Evolutionary conservation across 768 basidiomycete species (phyloP).

Genomic region (Daedaleopsis nitida): DNA sequence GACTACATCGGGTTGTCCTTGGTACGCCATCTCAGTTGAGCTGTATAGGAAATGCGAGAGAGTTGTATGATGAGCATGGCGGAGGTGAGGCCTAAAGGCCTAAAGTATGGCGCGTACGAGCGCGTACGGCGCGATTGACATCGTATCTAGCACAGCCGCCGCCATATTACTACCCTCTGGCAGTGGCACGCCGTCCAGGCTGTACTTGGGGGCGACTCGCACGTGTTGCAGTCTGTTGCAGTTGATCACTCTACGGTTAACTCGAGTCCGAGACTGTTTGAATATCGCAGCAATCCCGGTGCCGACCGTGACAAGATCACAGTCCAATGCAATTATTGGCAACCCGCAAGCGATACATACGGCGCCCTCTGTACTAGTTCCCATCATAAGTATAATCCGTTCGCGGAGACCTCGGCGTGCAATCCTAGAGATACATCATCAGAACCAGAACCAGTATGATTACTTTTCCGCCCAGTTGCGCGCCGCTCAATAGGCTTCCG

Average conservation of each 20-base stretch:
- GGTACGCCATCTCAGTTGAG: conserved; percentile 10
- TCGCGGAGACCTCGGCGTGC: not conserved
- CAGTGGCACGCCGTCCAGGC: not conserved
- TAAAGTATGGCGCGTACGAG: not conserved
- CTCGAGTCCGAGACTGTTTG: too few relatives aligned
- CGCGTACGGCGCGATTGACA: not conserved
- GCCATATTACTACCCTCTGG: not conserved
- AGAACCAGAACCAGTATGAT: not conserved
- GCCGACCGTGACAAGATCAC: too few relatives aligned
- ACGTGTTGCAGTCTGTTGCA: too few relatives aligned
- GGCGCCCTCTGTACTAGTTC: not conserved
- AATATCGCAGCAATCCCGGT: too few relatives aligned
- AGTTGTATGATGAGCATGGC: not conserved
- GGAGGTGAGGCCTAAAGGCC: not conserved
- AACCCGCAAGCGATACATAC: not conserved
- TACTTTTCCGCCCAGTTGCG: not conserved
- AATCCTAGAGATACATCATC: not conserved
- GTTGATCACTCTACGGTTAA: not conserved
- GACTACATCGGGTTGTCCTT: conserved; percentile 32
- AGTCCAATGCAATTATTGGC: not conserved
- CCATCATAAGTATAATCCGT: not conserved
- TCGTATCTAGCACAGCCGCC: not conserved
- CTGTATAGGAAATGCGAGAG: not conserved
- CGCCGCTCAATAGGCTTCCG: not conserved
- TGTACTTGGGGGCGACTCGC: not conserved